phyloP scores from a whole-genome alignment of 75 land plant genomes.

The Azolla pinnata region DNA sequence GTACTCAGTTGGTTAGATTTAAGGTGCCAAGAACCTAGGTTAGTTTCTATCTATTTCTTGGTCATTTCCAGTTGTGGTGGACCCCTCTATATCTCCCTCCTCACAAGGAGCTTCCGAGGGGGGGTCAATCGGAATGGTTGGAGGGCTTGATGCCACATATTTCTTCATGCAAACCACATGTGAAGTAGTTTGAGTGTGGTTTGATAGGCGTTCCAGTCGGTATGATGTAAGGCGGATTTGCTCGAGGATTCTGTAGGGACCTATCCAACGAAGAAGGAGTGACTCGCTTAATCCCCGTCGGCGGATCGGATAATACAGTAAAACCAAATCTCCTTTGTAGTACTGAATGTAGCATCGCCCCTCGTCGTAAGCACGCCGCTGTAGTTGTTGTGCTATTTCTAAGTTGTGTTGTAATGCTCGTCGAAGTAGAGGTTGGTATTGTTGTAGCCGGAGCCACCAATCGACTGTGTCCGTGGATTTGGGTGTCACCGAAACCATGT shows the following conservation, averaged over 20 bases:
- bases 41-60: no score
- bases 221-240: background rate
- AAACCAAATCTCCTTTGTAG: background rate
- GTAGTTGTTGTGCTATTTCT: background rate
- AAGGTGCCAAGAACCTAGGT: no score
- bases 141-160: no score
- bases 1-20: no score
- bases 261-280: constrained; percentile 1
- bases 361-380: background rate
- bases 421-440: background rate
- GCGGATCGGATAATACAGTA: background rate
- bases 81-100: no score
- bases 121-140: no score
- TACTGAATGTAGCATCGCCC: background rate
- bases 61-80: no score
- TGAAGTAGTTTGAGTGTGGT: background rate
- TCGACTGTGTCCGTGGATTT: background rate
- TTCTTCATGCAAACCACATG: background rate
- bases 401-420: background rate
- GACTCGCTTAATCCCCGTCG: background rate
- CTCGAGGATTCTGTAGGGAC: background rate
- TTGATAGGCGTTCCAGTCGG: background rate
- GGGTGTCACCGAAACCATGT: background rate
- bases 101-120: no score
- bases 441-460: background rate